These are phyloP conservation scores for Rhododendron williamsianum DNA, from an alignment of 148 eudicot genomes.

Conservation along the genomic window DNA sequence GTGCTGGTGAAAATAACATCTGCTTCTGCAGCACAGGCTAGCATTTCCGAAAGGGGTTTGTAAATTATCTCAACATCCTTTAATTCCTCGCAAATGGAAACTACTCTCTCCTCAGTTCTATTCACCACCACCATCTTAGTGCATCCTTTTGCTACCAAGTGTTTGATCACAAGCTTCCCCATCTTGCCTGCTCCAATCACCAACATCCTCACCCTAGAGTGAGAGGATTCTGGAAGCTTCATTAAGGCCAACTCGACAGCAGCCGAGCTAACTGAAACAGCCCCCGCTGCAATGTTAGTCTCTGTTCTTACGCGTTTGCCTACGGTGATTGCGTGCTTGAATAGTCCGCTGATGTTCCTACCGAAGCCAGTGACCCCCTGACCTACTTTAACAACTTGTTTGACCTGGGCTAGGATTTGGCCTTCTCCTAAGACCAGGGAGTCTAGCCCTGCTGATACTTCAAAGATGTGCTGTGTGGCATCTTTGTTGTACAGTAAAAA, in stretches of 20 bases:
- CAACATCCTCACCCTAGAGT: constrained; percentile 66
- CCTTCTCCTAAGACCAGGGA: constrained; percentile 95
- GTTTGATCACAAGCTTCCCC: constrained; percentile 95
- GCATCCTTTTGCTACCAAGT: constrained; percentile 88
- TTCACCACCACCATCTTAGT: constrained; percentile 84
- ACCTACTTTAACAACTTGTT: constrained; percentile 91
- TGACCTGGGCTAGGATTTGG: constrained; percentile 94
- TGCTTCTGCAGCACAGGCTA: constrained; percentile 66
- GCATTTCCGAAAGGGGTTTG: constrained; percentile 73
- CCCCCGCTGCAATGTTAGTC: constrained; percentile 91
- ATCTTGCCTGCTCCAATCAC: constrained; percentile 95
- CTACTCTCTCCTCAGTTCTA: constrained; percentile 69
- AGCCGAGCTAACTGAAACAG: constrained; percentile 95
- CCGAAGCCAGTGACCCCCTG: constrained; percentile 93
- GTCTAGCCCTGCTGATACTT: constrained; percentile 96
- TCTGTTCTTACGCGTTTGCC: constrained; percentile 86
- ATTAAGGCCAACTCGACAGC: constrained; percentile 88
- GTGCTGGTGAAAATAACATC: constrained; percentile 94
- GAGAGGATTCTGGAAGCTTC: constrained; percentile 74
- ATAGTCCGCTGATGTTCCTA: constrained; percentile 86
- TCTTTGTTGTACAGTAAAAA: constrained; percentile 76
- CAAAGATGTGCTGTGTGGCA: constrained; percentile 89
- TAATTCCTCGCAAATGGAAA: constrained; percentile 64
- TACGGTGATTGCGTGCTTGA: constrained; percentile 88
- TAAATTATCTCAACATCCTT: constrained; percentile 68